phyloP scores from a whole-genome alignment of 169 alveolate species.

The Pseudocohnilembus persalinus region DNA sequence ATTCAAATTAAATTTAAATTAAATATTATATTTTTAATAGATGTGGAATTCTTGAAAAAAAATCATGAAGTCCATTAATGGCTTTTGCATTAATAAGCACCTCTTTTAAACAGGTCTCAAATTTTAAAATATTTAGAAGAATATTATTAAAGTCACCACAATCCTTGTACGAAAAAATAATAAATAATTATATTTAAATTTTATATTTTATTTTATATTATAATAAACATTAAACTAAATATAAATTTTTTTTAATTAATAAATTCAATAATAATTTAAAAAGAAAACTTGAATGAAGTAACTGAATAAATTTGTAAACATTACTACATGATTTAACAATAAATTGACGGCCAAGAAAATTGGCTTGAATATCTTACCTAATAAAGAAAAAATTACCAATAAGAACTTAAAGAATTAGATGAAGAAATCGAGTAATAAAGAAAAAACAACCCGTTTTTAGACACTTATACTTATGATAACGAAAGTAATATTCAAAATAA shows the following conservation, averaged over 20 bases:
- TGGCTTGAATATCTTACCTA: neutral
- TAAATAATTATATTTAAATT: too few species aligned
- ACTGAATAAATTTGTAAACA: neutral
- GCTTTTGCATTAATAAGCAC: neutral
- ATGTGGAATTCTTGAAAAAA: neutral
- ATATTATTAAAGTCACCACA: too few species aligned
- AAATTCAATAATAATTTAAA: too few species aligned
- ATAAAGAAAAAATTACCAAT: too few species aligned
- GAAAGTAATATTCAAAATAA: too few species aligned
- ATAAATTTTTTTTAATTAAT: too few species aligned
- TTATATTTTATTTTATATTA: too few species aligned
- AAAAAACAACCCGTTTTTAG: neutral
- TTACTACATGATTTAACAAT: too few species aligned
- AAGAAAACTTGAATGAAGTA: neutral
- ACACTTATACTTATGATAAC: too few species aligned
- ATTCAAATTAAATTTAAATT: too few species aligned
- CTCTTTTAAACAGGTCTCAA: neutral
- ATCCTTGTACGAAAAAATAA: neutral
- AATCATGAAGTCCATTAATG: neutral
- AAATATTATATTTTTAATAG: neutral
- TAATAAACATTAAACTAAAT: too few species aligned
- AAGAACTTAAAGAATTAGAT: too few species aligned
- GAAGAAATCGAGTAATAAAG: neutral
- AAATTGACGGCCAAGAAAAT: neutral
- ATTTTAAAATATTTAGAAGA: neutral